Percentiles rank a stretch among this genome's conserved stretches.
phyloP scores from a whole-genome alignment of 805 yeast species.

The Pichia nakasei region DNA sequence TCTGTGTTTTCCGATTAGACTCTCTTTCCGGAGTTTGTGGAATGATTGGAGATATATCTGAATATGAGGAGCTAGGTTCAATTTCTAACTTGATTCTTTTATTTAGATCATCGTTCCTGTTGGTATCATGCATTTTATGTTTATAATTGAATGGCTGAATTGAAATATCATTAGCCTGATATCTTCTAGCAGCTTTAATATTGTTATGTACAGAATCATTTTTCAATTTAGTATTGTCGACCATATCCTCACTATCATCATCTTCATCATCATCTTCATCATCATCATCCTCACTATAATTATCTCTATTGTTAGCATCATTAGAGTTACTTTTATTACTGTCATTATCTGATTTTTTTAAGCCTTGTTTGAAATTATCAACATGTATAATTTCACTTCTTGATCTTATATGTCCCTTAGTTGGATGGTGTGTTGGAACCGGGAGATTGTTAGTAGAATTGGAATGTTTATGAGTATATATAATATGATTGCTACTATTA shows the following conservation, averaged over 20 bases:
- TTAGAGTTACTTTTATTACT: too few species aligned
- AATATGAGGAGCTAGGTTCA: neutral
- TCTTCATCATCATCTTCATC: constrained; percentile 5
- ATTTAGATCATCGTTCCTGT: neutral
- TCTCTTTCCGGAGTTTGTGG: neutral
- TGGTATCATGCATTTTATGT: neutral
- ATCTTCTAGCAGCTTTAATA: constrained; percentile 12
- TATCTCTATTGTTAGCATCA: neutral
- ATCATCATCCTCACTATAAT: neutral
- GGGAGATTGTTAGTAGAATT: neutral
- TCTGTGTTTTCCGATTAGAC: neutral
- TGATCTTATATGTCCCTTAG: neutral
- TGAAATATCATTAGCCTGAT: too few species aligned
- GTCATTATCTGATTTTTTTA: neutral
- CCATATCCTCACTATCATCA: neutral
- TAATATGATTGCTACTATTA: neutral
- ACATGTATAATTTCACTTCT: neutral
- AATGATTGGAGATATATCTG: neutral
- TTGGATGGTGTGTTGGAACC: neutral
- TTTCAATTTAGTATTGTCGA: constrained; percentile 4
- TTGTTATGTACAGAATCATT: constrained; percentile 12
- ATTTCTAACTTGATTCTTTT: neutral
- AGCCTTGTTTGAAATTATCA: neutral
- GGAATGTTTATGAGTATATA: neutral
- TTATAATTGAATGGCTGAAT: too few species aligned